A percentile compares a stretch with the other conserved stretches of the same genome.
phyloP scores from a whole-genome alignment of 441 rosid genomes.

The Populus tomentosa region DNA sequence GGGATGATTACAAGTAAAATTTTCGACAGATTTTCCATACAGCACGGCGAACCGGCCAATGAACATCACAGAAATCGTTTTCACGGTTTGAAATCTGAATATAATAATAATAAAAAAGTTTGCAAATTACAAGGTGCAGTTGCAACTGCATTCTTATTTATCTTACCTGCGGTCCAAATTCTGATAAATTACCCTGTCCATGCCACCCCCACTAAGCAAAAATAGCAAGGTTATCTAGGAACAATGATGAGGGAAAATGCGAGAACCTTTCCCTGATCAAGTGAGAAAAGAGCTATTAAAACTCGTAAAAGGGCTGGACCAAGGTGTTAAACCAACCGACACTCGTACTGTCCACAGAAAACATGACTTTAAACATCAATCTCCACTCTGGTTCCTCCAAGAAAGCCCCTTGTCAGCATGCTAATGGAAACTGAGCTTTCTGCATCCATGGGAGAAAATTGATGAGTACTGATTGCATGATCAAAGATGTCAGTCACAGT shows the following conservation, averaged over 20 bases:
- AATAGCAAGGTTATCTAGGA: neutral
- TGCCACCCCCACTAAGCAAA: no score
- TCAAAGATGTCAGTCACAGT: neutral
- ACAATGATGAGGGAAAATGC: no score
- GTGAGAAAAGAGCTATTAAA: no score
- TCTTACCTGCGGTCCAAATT: neutral
- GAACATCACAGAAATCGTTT: neutral
- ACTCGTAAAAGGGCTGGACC: no score
- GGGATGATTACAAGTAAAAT: neutral
- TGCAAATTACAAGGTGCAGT: neutral
- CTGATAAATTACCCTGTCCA: neutral
- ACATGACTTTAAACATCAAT: neutral
- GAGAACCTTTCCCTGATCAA: no score
- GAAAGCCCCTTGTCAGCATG: neutral
- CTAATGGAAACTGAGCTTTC: slow-evolving; percentile 1
- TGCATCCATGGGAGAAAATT: slow-evolving; percentile 11
- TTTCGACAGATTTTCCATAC: neutral
- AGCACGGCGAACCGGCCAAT: neutral
- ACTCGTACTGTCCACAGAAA: neutral
- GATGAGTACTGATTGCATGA: neutral
- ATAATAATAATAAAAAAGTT: no score
- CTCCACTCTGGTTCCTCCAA: neutral
- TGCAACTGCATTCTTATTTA: neutral
- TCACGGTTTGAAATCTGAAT: neutral
- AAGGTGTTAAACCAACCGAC: neutral